Evolutionary conservation across 257 asterid species (phyloP), one percentile per base, ranked within the genome.

Genomic region (Rhazya stricta): DNA sequence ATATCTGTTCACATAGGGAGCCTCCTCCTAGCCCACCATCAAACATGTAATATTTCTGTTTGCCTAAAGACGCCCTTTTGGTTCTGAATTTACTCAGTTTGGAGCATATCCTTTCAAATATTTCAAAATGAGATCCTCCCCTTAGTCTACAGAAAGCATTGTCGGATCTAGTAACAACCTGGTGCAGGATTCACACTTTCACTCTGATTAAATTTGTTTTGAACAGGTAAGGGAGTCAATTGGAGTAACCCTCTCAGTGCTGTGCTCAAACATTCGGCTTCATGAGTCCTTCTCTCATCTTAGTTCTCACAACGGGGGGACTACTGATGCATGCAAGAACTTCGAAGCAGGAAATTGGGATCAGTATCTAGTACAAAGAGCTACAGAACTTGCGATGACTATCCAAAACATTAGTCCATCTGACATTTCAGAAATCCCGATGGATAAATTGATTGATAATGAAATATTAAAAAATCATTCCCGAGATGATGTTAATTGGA

Each of bases 141-240:
- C 62, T 21, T 71, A 21, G 65, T 71, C n/a, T 51, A 16, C 11
- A 51, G 48, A 1, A 36, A 66, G 71, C 48, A 10, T 29, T 37
- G 32, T 37, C 53, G 56, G 57, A 5, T 53, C 46, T 67, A 41
- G 43, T 27, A 66, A n/a, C 15, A 25, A 42, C 11, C 60, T 21
- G 30, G 41, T 56, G 27, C 25, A 43, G 30, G 30, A 43, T 57
- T 39, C 61, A 68, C 1, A 30, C 30, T 48, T 34, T 46, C n/a
- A 25, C 27, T 25, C 32, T 7, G 6, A 5, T 36, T 58, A 12
- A 41, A 9, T 79, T 81, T 73, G 68, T 63, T 72, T 80, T 79
- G 60, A 74, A 76, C 94, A 94, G 99, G 98, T 95, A 80, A 88
- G 99, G 82, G 99, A 95, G 85, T 91, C 99, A 75, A 86, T 95